phyloP scores from a whole-genome alignment of 2,329 filamentous ascomycete genomes.

The Aotearoamyces nothofagi region DNA sequence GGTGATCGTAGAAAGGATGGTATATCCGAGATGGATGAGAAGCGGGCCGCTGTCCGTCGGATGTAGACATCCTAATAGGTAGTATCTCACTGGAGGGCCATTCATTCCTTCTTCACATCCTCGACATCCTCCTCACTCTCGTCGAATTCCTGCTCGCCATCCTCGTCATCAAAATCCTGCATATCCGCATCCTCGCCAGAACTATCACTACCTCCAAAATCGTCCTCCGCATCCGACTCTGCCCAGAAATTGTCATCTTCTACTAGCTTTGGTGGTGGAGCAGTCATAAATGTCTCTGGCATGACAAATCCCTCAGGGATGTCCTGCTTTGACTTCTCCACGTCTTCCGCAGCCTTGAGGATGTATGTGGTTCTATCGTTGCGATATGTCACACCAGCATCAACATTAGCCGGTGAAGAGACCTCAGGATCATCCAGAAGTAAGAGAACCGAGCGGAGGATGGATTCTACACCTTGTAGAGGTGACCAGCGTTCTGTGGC shows the following conservation, averaged over 20 bases:
- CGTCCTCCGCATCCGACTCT: constrained; percentile 60
- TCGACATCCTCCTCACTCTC: constrained; percentile 32
- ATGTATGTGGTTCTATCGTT: constrained; percentile 59
- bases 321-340: constrained; percentile 60
- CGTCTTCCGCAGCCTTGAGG: constrained; percentile 48
- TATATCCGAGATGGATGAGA: no score
- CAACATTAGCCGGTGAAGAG: constrained; percentile 86
- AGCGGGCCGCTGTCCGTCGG: no score
- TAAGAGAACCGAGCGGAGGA: constrained; percentile 81
- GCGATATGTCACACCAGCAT: constrained; percentile 75
- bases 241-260: constrained; percentile 76
- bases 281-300: constrained; percentile 56
- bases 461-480: constrained; percentile 84
- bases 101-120: constrained; percentile 10
- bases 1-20: no score
- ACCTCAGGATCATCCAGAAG: constrained; percentile 91
- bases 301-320: constrained; percentile 70
- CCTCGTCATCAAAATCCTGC: constrained; percentile 41
- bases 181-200: constrained; percentile 42
- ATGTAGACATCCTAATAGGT: no score
- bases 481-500: constrained; percentile 92
- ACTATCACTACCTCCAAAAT: constrained; percentile 63
- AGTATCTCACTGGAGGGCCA: no score
- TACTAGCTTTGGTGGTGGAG: constrained; percentile 44
- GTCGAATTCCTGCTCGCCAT: constrained; percentile 38